Evolutionary conservation across 768 basidiomycete species (phyloP).

Genomic region (Saitozyma sp.): DNA sequence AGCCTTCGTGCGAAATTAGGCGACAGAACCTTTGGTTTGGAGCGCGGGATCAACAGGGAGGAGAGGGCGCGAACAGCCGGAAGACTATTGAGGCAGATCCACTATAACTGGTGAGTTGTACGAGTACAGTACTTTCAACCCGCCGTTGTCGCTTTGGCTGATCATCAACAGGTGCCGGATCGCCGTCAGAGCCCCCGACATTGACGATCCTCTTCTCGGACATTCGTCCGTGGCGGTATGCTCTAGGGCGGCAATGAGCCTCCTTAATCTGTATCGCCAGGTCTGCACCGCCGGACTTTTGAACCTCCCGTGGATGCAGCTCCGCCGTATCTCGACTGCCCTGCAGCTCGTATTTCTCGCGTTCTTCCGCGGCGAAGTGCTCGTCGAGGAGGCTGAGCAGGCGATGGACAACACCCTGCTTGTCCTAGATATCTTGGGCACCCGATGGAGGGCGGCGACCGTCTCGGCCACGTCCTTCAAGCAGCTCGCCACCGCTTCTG

Average conservation of each 20-base stretch:
- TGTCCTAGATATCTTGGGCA: conserved; percentile 11
- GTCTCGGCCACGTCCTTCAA: conserved; percentile 6
- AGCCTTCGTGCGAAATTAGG: conserved; percentile 15
- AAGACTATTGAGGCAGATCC: conserved; percentile 19
- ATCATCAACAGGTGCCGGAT: conserved; percentile 16
- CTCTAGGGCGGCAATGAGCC: conserved; percentile 13
- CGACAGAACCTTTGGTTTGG: conserved; percentile 11
- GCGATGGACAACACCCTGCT: conserved; percentile 13
- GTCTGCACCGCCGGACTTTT: conserved; percentile 18
- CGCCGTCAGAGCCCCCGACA: conserved; percentile 15
- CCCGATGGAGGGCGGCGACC: conserved; percentile 21
- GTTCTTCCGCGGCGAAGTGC: conserved; percentile 15
- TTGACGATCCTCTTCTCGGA: conserved; percentile 11
- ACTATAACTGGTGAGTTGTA: conserved; percentile 24
- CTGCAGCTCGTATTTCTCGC: conserved; percentile 23
- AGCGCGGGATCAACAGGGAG: not conserved
- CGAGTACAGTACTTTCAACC: not conserved
- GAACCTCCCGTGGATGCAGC: conserved; percentile 29
- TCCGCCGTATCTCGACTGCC: conserved; percentile 19
- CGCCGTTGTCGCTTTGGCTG: too few relatives aligned
- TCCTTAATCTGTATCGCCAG: conserved; percentile 16
- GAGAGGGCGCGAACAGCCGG: conserved; percentile 12
- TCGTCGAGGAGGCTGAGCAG: conserved; percentile 6
- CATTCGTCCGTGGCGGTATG: conserved; percentile 23
- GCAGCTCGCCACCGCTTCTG: conserved; percentile 17